Conservation (phyloP, 2,329 filamentous ascomycete species). For the Emergomyces africanus region DNA sequence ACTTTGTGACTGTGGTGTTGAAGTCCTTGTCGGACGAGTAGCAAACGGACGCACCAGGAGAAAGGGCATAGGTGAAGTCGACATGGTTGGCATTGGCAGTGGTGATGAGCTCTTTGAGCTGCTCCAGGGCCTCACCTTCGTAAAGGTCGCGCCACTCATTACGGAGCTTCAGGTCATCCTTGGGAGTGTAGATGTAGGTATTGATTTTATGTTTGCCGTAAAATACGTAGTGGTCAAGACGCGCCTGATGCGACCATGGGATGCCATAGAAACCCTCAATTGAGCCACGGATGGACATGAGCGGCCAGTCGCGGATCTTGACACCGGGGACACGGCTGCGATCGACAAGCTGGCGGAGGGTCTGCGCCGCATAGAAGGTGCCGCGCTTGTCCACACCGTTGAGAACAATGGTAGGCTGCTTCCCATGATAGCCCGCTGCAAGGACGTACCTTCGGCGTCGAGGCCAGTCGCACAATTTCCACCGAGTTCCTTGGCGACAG, state of each 20-base stretch:
- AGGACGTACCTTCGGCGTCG: constrained; percentile 12
- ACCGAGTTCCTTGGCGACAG: neutral
- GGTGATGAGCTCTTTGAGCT: constrained; percentile 11
- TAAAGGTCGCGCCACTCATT: constrained; percentile 13
- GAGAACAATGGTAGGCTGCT: constrained; percentile 11
- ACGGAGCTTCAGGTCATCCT: constrained; percentile 14
- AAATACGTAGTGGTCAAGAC: constrained; percentile 14
- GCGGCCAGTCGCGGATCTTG: constrained; percentile 14
- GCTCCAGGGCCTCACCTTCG: constrained; percentile 7
- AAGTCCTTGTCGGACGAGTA: constrained; percentile 13
- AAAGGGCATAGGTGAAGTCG: constrained; percentile 14
- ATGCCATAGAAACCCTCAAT: constrained; percentile 16
- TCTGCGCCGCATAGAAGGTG: constrained; percentile 13
- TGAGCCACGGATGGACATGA: constrained; percentile 15
- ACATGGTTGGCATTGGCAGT: constrained; percentile 13
- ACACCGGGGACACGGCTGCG: constrained; percentile 7
- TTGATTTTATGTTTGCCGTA: constrained; percentile 16
- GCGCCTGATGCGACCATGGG: constrained; percentile 15
- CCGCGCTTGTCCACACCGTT: constrained; percentile 13
- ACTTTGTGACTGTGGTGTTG: constrained; percentile 11
- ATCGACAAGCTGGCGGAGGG: constrained; percentile 10
- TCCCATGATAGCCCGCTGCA: constrained; percentile 9
- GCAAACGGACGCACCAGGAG: constrained; percentile 11
- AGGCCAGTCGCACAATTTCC: constrained; percentile 7
- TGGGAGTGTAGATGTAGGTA: constrained; percentile 15